Evolutionary conservation across 169 alveolate species (phyloP).

Genomic region (Plasmodium relictum): DNA sequence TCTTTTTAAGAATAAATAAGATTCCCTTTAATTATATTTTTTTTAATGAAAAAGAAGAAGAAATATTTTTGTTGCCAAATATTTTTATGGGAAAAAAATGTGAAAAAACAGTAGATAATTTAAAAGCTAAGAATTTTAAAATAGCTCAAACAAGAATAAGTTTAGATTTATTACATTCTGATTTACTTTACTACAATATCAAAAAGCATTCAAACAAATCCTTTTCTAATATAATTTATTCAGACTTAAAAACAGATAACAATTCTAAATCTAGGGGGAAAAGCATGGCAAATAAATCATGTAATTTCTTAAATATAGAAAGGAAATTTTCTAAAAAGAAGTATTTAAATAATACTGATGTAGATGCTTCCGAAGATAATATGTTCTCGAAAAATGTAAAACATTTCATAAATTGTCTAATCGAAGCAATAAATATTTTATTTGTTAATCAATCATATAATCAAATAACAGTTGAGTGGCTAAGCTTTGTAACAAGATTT

Average conservation of each 20-base stretch:
- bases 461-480: conserved; percentile 74
- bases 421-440: conserved; percentile 63
- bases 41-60: conserved; percentile 66
- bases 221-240: conserved; percentile 1
- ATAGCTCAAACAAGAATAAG: conserved; percentile 11
- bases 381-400: conserved; percentile 11
- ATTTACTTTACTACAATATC: conserved; percentile 36
- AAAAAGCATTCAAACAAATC: neutral
- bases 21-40: conserved; percentile 51
- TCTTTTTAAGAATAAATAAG: conserved; percentile 53
- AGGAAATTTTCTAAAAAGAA: neutral
- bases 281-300: conserved; percentile 17
- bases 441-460: conserved; percentile 70
- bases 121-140: conserved; percentile 1
- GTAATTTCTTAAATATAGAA: neutral
- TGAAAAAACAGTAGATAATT: neutral
- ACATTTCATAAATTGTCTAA: conserved; percentile 57
- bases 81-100: neutral
- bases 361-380: conserved; percentile 13
- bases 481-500: conserved; percentile 72
- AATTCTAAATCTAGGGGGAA: neutral
- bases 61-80: conserved; percentile 28
- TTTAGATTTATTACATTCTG: conserved; percentile 48
- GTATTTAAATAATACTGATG: neutral
- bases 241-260: neutral